Evolutionary conservation across 108 stramenopile species (phyloP), one percentile per base, ranked within the genome.

Genomic region (Stephanodiscus minutulus): DNA sequence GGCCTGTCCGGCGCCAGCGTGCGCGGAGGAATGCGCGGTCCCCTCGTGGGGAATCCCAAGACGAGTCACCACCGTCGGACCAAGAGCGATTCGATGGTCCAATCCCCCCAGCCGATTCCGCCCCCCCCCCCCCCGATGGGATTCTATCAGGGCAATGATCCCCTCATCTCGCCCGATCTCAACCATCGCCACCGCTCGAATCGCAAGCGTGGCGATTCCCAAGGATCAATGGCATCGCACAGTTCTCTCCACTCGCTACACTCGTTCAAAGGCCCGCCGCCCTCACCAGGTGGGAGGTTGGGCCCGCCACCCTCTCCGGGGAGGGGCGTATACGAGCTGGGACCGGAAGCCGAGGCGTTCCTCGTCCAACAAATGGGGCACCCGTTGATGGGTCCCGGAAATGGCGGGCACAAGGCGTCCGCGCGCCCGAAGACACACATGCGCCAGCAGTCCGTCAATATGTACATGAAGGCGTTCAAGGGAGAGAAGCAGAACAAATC

Each of bases 381-480:
- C 43, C 43, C 43, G 3, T 15, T 15, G 13, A 44, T 13, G 3
- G 11, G 11, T 39, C 0, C 39, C 39, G 70, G 60, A 17, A 49
- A 28, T 22, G 29, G 22, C n/a, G 52, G 66, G 37, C 50, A 52
- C 50, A 52, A 52, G 7, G 13, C 22, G 1, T 1, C 52, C 7
- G 52, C 9, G 25, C 52, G 52, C 52, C 52, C 84, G 15, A 86
- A 81, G 47, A 72, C 52, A 33, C 92, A 91, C 73, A 88, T 93
- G 89, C 81, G 92, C 46, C 87, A 89, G 72, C 61, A 81, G 56
- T 87, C 88, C 2, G 89, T 88, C 7, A 88, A 93, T 64, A 49
- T 91, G 15, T 93, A 75, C 78, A 89, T 93, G 90, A 84, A 88
- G 59, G 43, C 83, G 27, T 76, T 81, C 41, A 87, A 87, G 59